Base-by-base conservation (phyloP, 768 basidiomycete species). In the Pleurotus citrinopileatus region DNA sequence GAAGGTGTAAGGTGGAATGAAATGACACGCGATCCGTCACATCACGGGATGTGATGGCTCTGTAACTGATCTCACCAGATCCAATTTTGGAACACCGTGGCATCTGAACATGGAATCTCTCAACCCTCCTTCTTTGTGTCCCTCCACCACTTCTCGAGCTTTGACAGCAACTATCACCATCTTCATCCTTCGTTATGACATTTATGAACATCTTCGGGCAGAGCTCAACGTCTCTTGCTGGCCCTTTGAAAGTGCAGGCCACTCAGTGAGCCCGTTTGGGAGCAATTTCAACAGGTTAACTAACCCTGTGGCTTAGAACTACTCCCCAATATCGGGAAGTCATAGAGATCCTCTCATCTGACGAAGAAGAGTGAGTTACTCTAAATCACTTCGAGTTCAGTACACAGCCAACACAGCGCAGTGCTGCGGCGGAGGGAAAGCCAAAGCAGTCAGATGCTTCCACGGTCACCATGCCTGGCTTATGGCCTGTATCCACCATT, bases 21-120 rank as follows among this genome's bases (percentile, higher is more conserved):
- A 12, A 44, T 44, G 43, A 44, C 10, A 43, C 53, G 55, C 58
- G n/a, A 42, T 59, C 61, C 46, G 65, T 63, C 15, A 66, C 60
- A 52, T 60, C 61, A 28, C 52, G 61, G 53, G 60, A 55, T 54
- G 54, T 40, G 40, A 32, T 32, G 29, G 7, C 6, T 13, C 29
- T 13, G 6, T 32, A 34, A 10, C 15, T 19, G 38, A 19, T 19
- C 7, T 40, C 15, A 13, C 38, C 7, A 7, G 7, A 19, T 40
- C 38, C 17, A 40, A 40, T 40, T 19, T 40, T 19, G 17, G 12
- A 40, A 40, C 38, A 40, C 56, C 0, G 43, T 38, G 44, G 61
- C 23, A 23, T 56, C 57, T 19, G 32, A 38, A 22, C 27, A 42
- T 15, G 40, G 34, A 13, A 20, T 23, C 10, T 23, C 10, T 9